Evolutionary conservation across 495 filamentous ascomycete genomes (phyloP).

Genomic region (Penicillium waksmanii): DNA sequence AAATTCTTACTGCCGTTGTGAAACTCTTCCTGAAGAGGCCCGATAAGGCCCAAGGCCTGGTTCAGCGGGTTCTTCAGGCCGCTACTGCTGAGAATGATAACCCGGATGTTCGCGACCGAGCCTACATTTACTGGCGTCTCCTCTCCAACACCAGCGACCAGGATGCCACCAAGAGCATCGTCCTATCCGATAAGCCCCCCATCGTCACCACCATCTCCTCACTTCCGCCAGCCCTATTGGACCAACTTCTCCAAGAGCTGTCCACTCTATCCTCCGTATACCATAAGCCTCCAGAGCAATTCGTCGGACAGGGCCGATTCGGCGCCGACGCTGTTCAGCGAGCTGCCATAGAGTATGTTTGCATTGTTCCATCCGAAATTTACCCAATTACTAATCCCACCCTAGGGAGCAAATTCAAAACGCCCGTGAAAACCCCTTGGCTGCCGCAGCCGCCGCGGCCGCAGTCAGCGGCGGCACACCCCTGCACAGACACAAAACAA

Average conservation of each 20-base stretch:
- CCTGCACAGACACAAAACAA: constrained; percentile 67
- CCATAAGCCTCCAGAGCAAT: constrained; percentile 95
- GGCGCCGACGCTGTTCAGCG: constrained; percentile 94
- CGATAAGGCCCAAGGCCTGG: constrained; percentile 86
- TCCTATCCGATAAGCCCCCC: constrained; percentile 90
- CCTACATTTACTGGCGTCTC: constrained; percentile 97
- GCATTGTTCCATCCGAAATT: not conserved
- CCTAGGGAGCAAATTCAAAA: constrained; percentile 82
- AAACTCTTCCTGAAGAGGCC: constrained; percentile 98
- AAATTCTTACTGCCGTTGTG: constrained; percentile 94
- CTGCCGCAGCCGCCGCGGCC: constrained; percentile 76
- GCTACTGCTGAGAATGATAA: constrained; percentile 96
- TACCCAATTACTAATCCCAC: constrained; percentile 16
- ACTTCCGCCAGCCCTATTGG: constrained; percentile 79
- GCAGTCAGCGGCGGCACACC: constrained; percentile 60
- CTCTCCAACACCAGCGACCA: constrained; percentile 84
- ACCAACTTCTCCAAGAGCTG: constrained; percentile 83
- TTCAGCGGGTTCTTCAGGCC: constrained; percentile 89
- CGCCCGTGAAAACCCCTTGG: constrained; percentile 90
- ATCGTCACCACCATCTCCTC: constrained; percentile 93
- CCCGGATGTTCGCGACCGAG: constrained; percentile 93
- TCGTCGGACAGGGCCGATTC: constrained; percentile 92
- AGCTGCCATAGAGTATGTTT: constrained; percentile 81
- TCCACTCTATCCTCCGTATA: constrained; percentile 99
- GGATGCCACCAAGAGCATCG: constrained; percentile 82